Base-by-base conservation (phyloP, 2,329 filamentous ascomycete genomes). In the Colletotrichum agaves region DNA sequence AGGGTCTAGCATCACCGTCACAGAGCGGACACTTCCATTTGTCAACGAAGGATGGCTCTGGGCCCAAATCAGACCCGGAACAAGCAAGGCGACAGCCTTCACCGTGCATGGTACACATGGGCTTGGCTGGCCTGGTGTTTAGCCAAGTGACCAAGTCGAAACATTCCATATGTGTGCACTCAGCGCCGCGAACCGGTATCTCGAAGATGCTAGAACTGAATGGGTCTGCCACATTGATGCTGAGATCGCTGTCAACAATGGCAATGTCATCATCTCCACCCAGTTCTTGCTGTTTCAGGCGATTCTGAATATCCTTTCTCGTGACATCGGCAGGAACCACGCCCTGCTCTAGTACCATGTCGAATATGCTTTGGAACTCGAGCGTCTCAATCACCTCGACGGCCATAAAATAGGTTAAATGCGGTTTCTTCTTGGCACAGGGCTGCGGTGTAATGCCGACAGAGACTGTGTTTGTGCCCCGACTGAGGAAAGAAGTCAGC, bases 1-100 rank as follows among this genome's bases (percentile, higher is more conserved):
- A 82, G 0, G 95, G 96, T 13, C 94, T 87, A 11, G 92, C 93
- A 77, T 98, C 94, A 35, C 80, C 82, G 27, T 84, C 83, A 77
- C 95, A 98, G 33, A 97, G 88, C 0, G 96, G 96, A 73, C 96
- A 99, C 70, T 87, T 91, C 94, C 94, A 98, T 59, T 88, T 87
- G 73, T 96, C 93, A 0, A 87, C 82, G 61, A 85, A 79, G 1
- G 83, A 84, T 8, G 87, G 88, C 71, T 90, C 84, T 5, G 61
- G 39, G 4, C 57, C 19, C 49, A 41, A 35, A 13, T 41, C 56
- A 19, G 37, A n/a, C 2, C 50, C 23, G 19, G 58, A 35, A 50
- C 71, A 72, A 8, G 72, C 75, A 11, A 74, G 73, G 71, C 81
- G 72, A 71, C 81, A 84, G 1, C 68, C 64, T 61, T 84, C 84